Evolutionary conservation across 2,329 filamentous ascomycete species (phyloP).

Genomic region (Colletotrichum tropicicola): DNA sequence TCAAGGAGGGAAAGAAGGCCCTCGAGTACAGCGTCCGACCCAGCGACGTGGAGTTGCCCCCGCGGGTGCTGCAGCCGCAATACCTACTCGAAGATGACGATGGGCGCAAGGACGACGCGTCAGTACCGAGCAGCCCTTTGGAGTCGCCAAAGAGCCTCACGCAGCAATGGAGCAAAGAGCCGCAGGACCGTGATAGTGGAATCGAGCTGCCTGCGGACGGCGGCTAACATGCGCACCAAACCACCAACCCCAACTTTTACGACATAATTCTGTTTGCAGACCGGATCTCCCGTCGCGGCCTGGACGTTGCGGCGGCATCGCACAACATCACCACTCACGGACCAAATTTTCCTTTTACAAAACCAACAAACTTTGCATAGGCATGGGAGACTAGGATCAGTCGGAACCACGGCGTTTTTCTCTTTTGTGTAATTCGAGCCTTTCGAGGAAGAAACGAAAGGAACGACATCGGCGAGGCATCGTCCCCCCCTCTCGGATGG

Average conservation of each 20-base stretch:
- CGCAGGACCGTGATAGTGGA: constrained; percentile 58
- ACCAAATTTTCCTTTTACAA: background rate
- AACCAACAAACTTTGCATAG: background rate
- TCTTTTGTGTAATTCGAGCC: background rate
- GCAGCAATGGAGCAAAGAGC: constrained; percentile 27
- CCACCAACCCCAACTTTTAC: background rate
- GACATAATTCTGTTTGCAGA: constrained; percentile 16
- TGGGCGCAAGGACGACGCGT: constrained; percentile 33
- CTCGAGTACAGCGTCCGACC: constrained; percentile 83
- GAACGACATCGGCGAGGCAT: constrained; percentile 21
- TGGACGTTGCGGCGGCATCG: constrained; percentile 28
- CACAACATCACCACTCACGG: constrained; percentile 33
- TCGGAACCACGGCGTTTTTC: constrained; percentile 27
- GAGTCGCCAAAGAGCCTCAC: constrained; percentile 18
- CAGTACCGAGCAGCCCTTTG: constrained; percentile 20
- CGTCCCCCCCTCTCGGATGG: background rate
- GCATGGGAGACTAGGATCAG: constrained; percentile 24
- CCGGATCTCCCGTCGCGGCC: constrained; percentile 24
- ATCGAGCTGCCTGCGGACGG: constrained; percentile 56
- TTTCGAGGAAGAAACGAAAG: constrained; percentile 7
- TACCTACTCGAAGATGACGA: constrained; percentile 63
- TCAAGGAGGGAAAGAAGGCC: constrained; percentile 87
- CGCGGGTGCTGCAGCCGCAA: constrained; percentile 74
- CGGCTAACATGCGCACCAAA: constrained; percentile 34
- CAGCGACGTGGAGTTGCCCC: constrained; percentile 83